Evolutionary conservation across 1,284 basidiomycete genomes (phyloP).

Genomic region (Papiliotrema laurentii): DNA sequence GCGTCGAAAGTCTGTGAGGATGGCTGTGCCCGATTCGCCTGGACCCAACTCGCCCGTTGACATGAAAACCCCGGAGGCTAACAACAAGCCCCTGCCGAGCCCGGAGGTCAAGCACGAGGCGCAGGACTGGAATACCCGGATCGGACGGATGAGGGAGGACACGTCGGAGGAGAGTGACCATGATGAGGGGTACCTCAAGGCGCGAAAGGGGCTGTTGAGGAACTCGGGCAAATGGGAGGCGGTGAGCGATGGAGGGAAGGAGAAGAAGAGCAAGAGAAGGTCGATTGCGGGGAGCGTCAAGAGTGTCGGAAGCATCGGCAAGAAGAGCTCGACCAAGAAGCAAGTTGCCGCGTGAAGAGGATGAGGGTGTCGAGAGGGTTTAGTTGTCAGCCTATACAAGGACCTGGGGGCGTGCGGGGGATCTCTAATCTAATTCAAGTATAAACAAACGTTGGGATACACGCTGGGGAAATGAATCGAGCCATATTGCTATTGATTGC

Average conservation of each 20-base stretch:
- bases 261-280: constrained; percentile 20
- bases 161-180: constrained; percentile 37
- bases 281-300: constrained; percentile 8
- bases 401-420: too few relatives aligned
- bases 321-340: background rate
- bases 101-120: constrained; percentile 4
- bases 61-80: constrained; percentile 8
- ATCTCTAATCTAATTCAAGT: too few relatives aligned
- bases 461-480: too few relatives aligned
- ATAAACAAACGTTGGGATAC: too few relatives aligned
- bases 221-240: constrained; percentile 31
- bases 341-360: background rate
- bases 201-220: constrained; percentile 28
- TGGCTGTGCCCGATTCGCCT: constrained; percentile 40
- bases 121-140: constrained; percentile 38
- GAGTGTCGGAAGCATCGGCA: constrained; percentile 2
- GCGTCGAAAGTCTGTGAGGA: constrained; percentile 43
- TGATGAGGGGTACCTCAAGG: constrained; percentile 34
- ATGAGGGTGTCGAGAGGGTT: too few relatives aligned
- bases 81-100: constrained; percentile 3
- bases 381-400: too few relatives aligned
- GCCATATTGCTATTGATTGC: too few relatives aligned
- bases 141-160: constrained; percentile 41
- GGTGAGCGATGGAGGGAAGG: background rate
- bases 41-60: constrained; percentile 31